Evolutionary conservation across 371 early-diverging fungal genomes (phyloP).

Genomic region (Entomophthora muscae): DNA sequence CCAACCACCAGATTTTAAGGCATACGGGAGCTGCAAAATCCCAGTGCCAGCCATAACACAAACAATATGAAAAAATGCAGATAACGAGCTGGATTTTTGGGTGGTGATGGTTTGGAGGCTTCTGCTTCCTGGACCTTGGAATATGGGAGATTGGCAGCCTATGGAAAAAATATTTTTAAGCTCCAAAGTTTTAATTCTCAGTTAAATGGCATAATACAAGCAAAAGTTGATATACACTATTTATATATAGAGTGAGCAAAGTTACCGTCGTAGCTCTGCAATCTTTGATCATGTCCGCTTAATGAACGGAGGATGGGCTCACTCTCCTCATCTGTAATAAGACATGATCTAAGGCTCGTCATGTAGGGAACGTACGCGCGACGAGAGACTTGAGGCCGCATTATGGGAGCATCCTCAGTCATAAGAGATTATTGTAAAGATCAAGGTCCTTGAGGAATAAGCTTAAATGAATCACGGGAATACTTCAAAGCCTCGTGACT

Average conservation of each 20-base stretch:
- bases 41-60: slow-evolving; percentile 21
- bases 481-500: too few relatives aligned
- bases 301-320: background rate
- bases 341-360: background rate
- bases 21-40: slow-evolving; percentile 62
- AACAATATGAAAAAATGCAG: slow-evolving; percentile 3
- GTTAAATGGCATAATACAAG: too few relatives aligned
- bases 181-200: too few relatives aligned
- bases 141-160: background rate
- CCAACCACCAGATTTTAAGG: slow-evolving; percentile 69
- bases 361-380: background rate
- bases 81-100: background rate
- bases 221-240: too few relatives aligned
- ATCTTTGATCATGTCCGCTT: too few relatives aligned
- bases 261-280: background rate
- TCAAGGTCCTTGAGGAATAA: too few relatives aligned
- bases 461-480: too few relatives aligned
- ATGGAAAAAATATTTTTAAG: background rate
- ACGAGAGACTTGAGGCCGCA: background rate
- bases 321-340: slow-evolving; percentile 1
- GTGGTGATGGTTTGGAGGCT: background rate
- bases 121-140: background rate
- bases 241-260: background rate
- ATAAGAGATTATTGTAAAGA: too few relatives aligned
- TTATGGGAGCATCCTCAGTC: too few relatives aligned